Evolutionary conservation across 2,329 filamentous ascomycete genomes (phyloP), one percentile per base, ranked within the genome.

Genomic region (Truncatella angustata): DNA sequence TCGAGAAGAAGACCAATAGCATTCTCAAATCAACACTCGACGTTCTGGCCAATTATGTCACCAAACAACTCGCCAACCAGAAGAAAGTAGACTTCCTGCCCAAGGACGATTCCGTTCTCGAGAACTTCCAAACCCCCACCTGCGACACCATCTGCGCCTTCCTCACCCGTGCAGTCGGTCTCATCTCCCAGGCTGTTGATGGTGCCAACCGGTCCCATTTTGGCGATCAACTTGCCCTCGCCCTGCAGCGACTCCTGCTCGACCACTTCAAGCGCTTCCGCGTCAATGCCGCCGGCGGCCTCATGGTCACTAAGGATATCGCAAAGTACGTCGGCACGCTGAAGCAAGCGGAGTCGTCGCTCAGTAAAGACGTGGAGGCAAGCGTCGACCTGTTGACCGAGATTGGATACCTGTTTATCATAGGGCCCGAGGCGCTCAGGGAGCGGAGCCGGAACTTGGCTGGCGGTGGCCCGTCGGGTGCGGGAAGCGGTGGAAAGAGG

Each of bases 281-380:
- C 55, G 91, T 99, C 59, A 96, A 91, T 60, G 90, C 92, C 36
- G 92, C 93, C 0, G 94, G 94, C 55, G 94, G 91, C 2, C 82
- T 99, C 43, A 94, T 97, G 82, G 90, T 97, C 23, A 93, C 88
- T 32, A 96, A 97, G 73, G 94, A 99, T 67, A 92, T 97, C 68
- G 90, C 91, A 32, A 91, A 91, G 66, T 99, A 99, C 69, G 88
- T 90, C 7, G 87, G 92, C 55, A 84, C 96, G 10, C 79, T 99
- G 58, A 85, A 90, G 56, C 85, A 85, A 30, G 28, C 26, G n/a
- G 43, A 46, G 10, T 97, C 91, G 91, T 82, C 88, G 24, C 76
- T 92, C 36, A 79, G 81, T 49, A 86, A 85, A 61, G 84, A 88
- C 36, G 83, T 85, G 45, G 80, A 82, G 60, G 79, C 79, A 21